phyloP scores from a whole-genome alignment of 176 grass and related monocot genomes.

The Triticum aestivum region IWGSC_CS_RefSeq_v2.1 NC_057813.1:444831029-444831528 shows the following conservation, averaged over 20 bases:
- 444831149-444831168: background rate
- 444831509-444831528: background rate
- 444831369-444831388: background rate
- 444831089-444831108: background rate
- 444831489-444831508: background rate
- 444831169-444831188: constrained; percentile 17
- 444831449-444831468: background rate
- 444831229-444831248: background rate
- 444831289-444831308: constrained; percentile 21
- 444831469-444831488: background rate
- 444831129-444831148: background rate
- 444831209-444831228: background rate
- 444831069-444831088: background rate
- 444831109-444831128: background rate
- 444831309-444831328: background rate
- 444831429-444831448: background rate
- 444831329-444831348: constrained; percentile 5
- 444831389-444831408: constrained; percentile 14
- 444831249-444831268: background rate
- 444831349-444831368: background rate
- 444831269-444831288: background rate
- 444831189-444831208: background rate
- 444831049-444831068: background rate
- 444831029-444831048: background rate
- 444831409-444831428: background rate